Conservation (phyloP, 495 filamentous ascomycete genomes). For the Lindgomyces ingoldianus region DNA sequence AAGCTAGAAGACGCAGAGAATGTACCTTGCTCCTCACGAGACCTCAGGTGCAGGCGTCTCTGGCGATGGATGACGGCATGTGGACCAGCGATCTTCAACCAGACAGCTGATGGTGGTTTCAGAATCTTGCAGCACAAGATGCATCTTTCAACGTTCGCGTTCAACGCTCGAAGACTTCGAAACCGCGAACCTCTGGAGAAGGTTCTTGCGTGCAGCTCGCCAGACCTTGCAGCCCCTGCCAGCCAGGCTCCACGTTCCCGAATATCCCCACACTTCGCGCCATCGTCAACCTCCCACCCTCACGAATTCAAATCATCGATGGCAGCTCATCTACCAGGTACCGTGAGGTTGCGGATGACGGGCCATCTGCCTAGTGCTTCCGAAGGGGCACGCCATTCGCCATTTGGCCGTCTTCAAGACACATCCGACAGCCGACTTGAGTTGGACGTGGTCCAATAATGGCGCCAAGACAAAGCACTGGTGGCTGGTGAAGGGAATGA, state of each 20-base stretch:
- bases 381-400: neutral
- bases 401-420: neutral
- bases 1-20: neutral
- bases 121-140: neutral
- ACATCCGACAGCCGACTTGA: constrained; percentile 6
- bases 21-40: too few species aligned
- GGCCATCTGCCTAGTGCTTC: constrained; percentile 6
- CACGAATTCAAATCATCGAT: neutral
- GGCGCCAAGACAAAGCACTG: neutral
- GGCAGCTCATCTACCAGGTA: neutral
- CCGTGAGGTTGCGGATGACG: neutral
- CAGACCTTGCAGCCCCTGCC: too few species aligned
- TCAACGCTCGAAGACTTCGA: neutral
- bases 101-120: neutral
- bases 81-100: neutral
- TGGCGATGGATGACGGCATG: neutral
- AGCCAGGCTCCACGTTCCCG: too few species aligned
- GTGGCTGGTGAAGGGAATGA: neutral
- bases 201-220: neutral
- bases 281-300: too few species aligned
- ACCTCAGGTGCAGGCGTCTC: too few species aligned
- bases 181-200: neutral
- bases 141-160: neutral
- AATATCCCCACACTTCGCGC: too few species aligned
- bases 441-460: constrained; percentile 1